Evolutionary conservation across 371 early-diverging fungal species (phyloP).

Genomic region (Saksenaea vasiformis): DNA sequence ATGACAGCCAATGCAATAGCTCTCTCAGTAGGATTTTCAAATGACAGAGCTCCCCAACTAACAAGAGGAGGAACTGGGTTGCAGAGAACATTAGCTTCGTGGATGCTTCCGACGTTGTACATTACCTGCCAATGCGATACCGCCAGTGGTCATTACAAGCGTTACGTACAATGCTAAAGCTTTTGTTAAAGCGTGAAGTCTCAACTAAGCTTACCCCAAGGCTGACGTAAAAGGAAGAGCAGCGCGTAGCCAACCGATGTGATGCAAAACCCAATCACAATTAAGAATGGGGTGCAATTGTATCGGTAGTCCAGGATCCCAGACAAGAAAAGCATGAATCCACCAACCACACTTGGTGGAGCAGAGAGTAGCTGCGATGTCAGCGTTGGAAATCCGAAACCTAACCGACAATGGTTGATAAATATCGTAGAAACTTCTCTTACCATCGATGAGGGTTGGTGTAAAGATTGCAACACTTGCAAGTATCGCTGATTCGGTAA

Average conservation of each 20-base stretch:
- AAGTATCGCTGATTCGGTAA: slow-evolving; percentile 20
- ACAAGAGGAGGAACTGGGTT: slow-evolving; percentile 22
- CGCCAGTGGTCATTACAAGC: slow-evolving; percentile 14
- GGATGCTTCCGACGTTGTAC: slow-evolving; percentile 17
- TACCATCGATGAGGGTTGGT: slow-evolving; percentile 27
- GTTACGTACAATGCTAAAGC: slow-evolving; percentile 22
- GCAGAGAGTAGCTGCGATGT: slow-evolving; percentile 35
- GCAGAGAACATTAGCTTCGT: not conserved
- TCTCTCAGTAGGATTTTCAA: slow-evolving; percentile 25
- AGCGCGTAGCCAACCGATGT: slow-evolving; percentile 21
- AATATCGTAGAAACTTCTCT: not conserved
- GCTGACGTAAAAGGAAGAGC: slow-evolving; percentile 17
- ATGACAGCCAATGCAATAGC: slow-evolving; percentile 32
- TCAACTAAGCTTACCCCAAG: slow-evolving; percentile 24
- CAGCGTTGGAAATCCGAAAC: slow-evolving; percentile 25
- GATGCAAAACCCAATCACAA: slow-evolving; percentile 22
- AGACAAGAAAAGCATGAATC: slow-evolving; percentile 19
- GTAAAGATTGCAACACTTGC: slow-evolving; percentile 24
- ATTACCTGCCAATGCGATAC: slow-evolving; percentile 18
- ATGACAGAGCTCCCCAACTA: slow-evolving; percentile 26
- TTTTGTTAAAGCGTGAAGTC: not conserved
- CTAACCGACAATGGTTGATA: not conserved
- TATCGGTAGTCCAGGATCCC: slow-evolving; percentile 28
- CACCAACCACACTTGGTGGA: slow-evolving; percentile 26
- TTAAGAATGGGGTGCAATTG: slow-evolving; percentile 16